A percentile compares a stretch with the other conserved stretches of the same genome.
Evolutionary conservation across 1,139 yeast species (phyloP).

Genomic region (Hansenula lynferdii): DNA sequence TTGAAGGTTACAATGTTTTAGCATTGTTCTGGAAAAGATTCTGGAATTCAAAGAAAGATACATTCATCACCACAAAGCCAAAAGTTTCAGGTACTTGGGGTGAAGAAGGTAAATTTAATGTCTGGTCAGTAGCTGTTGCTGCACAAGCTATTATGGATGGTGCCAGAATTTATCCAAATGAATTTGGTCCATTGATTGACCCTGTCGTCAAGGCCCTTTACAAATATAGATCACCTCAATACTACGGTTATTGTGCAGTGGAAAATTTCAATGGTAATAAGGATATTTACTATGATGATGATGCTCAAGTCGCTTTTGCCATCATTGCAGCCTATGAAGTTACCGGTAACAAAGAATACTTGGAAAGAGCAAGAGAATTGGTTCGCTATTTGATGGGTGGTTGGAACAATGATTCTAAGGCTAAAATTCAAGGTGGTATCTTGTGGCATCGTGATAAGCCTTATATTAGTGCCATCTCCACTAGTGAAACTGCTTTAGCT

Average conservation of each 20-base stretch:
- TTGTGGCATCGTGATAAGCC: slow-evolving; percentile 61
- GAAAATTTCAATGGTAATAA: slow-evolving; percentile 50
- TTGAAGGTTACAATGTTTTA: slow-evolving; percentile 47
- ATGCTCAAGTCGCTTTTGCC: slow-evolving; percentile 71
- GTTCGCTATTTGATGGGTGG: slow-evolving; percentile 66
- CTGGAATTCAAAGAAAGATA: slow-evolving; percentile 39
- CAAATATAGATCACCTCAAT: slow-evolving; percentile 46
- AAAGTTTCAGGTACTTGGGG: slow-evolving; percentile 41
- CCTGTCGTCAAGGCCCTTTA: slow-evolving; percentile 49
- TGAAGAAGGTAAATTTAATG: slow-evolving; percentile 49
- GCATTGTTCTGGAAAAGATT: slow-evolving; percentile 42
- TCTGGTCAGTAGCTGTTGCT: slow-evolving; percentile 68
- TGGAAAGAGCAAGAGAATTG: slow-evolving; percentile 56
- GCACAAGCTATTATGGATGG: slow-evolving; percentile 61
- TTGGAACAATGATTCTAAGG: slow-evolving; percentile 37
- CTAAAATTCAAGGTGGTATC: slow-evolving; percentile 46
- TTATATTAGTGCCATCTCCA: slow-evolving; percentile 63
- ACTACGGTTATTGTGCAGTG: slow-evolving; percentile 56
- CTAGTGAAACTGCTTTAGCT: slow-evolving; percentile 68
- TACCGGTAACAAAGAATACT: slow-evolving; percentile 47
- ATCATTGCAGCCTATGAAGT: slow-evolving; percentile 67
- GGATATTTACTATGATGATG: slow-evolving; percentile 72
- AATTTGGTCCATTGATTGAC: slow-evolving; percentile 50
- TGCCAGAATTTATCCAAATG: slow-evolving; percentile 52
- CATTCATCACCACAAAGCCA: slow-evolving; percentile 35